A percentile compares a stretch with the other conserved stretches of the same genome.
Evolutionary conservation across 1,284 basidiomycete genomes (phyloP).

Genomic region (Melampsora larici-populina): DNA sequence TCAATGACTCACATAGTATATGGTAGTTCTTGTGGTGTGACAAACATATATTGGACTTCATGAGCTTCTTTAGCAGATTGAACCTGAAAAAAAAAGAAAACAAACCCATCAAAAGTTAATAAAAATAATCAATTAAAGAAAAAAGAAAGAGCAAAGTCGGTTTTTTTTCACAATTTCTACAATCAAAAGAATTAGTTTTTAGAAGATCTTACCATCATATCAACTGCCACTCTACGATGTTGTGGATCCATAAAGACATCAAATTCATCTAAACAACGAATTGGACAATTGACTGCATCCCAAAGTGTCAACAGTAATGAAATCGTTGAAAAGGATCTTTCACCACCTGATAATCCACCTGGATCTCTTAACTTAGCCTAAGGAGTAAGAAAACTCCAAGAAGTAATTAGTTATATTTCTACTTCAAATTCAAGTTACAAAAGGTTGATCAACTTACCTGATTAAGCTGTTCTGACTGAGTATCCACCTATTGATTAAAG

Average conservation of each 20-base stretch:
- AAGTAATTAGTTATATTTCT: conserved; percentile 48
- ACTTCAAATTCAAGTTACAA: background rate
- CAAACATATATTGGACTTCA: conserved; percentile 84
- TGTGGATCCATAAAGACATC: conserved; percentile 94
- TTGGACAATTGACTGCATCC: conserved; percentile 89
- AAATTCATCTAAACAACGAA: no score
- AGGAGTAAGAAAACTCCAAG: background rate
- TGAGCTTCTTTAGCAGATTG: conserved; percentile 78
- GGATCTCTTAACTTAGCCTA: conserved; percentile 29
- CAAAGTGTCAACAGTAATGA: conserved; percentile 87
- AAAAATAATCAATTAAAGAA: no score
- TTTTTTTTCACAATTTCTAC: no score
- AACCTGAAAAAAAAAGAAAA: conserved; percentile 57
- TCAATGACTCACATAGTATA: conserved; percentile 3
- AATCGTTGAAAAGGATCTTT: conserved; percentile 96
- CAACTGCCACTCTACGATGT: conserved; percentile 84
- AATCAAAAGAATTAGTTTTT: no score
- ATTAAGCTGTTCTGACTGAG: conserved; percentile 34
- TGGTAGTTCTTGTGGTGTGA: conserved; percentile 65
- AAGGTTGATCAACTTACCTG: conserved; percentile 23
- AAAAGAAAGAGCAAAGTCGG: no score
- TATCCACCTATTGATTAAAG: conserved; percentile 14
- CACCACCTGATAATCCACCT: conserved; percentile 77
- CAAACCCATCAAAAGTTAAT: background rate
- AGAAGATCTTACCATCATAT: conserved; percentile 76